Percentiles rank a stretch among this genome's conserved stretches.
These are phyloP conservation scores for Cryptococcus hybrid DNA, from an alignment of 1,284 basidiomycete genomes.

Conservation along the genomic window DNA sequence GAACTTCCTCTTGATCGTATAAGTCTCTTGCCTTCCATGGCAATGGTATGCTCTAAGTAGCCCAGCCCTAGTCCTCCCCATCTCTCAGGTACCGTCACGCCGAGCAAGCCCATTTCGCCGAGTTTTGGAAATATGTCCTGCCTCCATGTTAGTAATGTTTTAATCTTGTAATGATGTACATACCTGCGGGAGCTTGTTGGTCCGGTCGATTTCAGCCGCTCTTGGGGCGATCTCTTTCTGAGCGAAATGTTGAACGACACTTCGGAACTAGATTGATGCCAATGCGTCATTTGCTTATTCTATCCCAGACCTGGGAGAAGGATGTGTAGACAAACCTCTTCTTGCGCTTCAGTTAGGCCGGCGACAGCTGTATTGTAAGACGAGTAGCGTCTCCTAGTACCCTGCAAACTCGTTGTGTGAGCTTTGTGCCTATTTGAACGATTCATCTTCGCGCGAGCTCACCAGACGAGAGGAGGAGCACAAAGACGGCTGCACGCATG, in stretches of 20 bases:
- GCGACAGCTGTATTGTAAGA: slow-evolving; percentile 73
- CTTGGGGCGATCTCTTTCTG: slow-evolving; percentile 74
- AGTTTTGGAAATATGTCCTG: slow-evolving; percentile 87
- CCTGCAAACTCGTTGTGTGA: no score
- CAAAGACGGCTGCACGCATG: no score
- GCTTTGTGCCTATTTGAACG: no score
- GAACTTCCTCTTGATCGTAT: neutral
- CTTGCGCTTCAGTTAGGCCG: slow-evolving; percentile 78
- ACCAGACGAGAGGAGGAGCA: no score
- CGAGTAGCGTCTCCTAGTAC: slow-evolving; percentile 15
- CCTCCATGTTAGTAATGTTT: neutral
- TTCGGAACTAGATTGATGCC: slow-evolving; percentile 62
- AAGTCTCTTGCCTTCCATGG: slow-evolving; percentile 65
- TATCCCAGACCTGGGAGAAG: neutral
- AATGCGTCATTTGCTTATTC: neutral
- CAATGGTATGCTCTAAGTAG: slow-evolving; percentile 84
- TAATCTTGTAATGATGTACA: slow-evolving; percentile 26
- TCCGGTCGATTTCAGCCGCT: slow-evolving; percentile 78
- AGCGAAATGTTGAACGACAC: slow-evolving; percentile 73
- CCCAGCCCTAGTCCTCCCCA: slow-evolving; percentile 76
- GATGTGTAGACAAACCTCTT: slow-evolving; percentile 59
- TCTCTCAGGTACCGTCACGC: slow-evolving; percentile 75
- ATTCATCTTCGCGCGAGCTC: no score
- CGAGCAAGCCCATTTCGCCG: slow-evolving; percentile 70
- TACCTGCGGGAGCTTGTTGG: slow-evolving; percentile 73